Evolutionary conservation across 257 asterid genomes (phyloP).

Genomic region (Jacaranda mimosifolia): DNA sequence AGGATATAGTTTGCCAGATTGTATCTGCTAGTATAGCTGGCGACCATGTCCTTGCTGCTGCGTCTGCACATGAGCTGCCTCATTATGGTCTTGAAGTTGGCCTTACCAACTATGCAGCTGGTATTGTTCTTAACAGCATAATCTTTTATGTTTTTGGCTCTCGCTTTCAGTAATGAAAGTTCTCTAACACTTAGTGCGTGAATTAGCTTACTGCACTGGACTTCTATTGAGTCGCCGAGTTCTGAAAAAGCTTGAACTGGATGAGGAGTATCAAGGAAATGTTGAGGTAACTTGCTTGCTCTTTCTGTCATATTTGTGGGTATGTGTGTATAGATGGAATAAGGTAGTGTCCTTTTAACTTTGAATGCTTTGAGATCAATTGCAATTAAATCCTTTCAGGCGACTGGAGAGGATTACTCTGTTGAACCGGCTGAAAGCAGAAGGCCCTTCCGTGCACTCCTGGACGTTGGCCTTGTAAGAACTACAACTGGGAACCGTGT

Average conservation of each 20-base stretch:
- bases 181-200: constrained; percentile 13
- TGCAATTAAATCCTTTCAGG: constrained; percentile 44
- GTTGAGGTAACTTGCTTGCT: constrained; percentile 44
- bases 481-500: constrained; percentile 74
- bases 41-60: constrained; percentile 77
- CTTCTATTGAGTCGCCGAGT: constrained; percentile 60
- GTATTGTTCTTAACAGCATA: constrained; percentile 35
- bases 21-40: constrained; percentile 86
- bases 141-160: not conserved
- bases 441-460: constrained; percentile 75
- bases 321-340: not conserved
- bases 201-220: constrained; percentile 65
- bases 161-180: not conserved
- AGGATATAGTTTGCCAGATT: constrained; percentile 76
- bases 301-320: not conserved
- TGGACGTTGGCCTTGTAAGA: constrained; percentile 65
- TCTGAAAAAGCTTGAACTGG: constrained; percentile 55
- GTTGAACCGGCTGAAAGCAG: constrained; percentile 68
- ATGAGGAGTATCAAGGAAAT: constrained; percentile 59
- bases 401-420: constrained; percentile 71
- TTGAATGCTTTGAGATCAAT: not conserved
- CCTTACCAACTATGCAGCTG: constrained; percentile 87
- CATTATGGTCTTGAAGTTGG: constrained; percentile 85
- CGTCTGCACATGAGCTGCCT: constrained; percentile 84
- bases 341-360: not conserved